These are phyloP conservation scores for Paecilomyces sp. DNA, from an alignment of 2,329 filamentous ascomycete species.

Conservation along the genomic window DNA sequence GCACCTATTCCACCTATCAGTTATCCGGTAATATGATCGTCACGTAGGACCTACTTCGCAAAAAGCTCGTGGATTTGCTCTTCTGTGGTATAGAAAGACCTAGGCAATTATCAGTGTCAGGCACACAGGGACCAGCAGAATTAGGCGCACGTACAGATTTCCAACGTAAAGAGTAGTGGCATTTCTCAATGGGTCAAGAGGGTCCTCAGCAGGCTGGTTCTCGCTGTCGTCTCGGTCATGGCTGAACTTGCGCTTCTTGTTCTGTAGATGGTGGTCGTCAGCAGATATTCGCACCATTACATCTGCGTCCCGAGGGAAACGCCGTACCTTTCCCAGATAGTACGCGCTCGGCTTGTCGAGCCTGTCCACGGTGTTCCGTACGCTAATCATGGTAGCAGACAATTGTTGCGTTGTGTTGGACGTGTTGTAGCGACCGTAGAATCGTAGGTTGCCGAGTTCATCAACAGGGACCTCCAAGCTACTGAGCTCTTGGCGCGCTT, in stretches of 20 bases:
- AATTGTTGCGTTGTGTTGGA: not conserved
- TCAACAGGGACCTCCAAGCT: conserved; percentile 7
- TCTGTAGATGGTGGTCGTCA: conserved; percentile 40
- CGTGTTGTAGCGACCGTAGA: not conserved
- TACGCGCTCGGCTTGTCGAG: conserved; percentile 94
- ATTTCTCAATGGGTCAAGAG: conserved; percentile 72
- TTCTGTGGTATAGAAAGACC: conserved; percentile 96
- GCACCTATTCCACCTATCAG: conserved; percentile 43
- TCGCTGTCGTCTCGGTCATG: conserved; percentile 54
- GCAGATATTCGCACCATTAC: conserved; percentile 8
- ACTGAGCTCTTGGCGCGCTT: conserved; percentile 11
- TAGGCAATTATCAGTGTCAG: conserved; percentile 27
- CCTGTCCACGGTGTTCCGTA: conserved; percentile 66
- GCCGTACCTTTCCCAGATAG: conserved; percentile 68
- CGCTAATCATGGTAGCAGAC: conserved; percentile 16
- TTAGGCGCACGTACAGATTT: conserved; percentile 61
- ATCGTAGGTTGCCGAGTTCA: conserved; percentile 2
- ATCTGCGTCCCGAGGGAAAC: conserved; percentile 7
- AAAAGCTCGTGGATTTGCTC: conserved; percentile 98
- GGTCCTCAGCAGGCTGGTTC: conserved; percentile 48
- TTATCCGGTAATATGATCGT: not conserved
- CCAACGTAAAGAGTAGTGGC: conserved; percentile 96
- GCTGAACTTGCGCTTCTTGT: conserved; percentile 62
- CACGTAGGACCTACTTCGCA: conserved; percentile 55
- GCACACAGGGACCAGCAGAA: conserved; percentile 4